Base-by-base conservation (phyloP, 2,329 filamentous ascomycete genomes). In the Sarocladium oryzae region DNA sequence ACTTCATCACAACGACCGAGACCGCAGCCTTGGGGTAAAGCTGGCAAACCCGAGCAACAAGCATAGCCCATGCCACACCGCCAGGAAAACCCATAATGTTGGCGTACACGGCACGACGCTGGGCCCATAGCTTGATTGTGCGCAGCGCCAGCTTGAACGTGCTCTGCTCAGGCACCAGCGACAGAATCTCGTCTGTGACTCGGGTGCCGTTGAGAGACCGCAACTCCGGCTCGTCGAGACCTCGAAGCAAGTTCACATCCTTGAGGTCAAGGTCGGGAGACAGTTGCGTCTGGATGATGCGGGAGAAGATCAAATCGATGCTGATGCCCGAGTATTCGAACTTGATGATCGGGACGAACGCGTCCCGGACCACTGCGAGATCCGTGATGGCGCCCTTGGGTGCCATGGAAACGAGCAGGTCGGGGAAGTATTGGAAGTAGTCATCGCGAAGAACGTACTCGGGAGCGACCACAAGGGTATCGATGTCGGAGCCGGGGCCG, bases 51-150 rank as follows among this genome's bases (percentile, higher is more conserved):
- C 93, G 82, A 49, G 93, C 93, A 24, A 97, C 91, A 62, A 99
- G 79, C 87, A 99, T 96, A 11, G 92, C 93, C 89, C 92, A 99
- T 4, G 93, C 93, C 36, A 99, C 91, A 69, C 93, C 93, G 60
- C 93, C 93, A 2, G 93, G 93, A 59, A 93, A 99, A 23, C 93
- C 93, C 68, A 96, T 90, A 56, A 97, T 91, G 62, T 96, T 96
- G 56, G 89, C 89, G 64, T 97, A 97, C 45, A 97, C 89, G 21
- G 88, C 93, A 55, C 92, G 87, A 49, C 85, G 83, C 63, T 95
- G 89, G 9, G 93, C 91, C 93, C 93, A 99, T 7, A 99, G 77
- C 70, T 99, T 99, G 72, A 99, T 88, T 13, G 90, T 91, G 49
- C 93, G 83, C 55, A 97, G 69, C 9, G 93, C 93, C 56, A 91